phyloP scores from a whole-genome alignment of 2,329 filamentous ascomycete genomes.

The Xylariaceae sp. region DNA sequence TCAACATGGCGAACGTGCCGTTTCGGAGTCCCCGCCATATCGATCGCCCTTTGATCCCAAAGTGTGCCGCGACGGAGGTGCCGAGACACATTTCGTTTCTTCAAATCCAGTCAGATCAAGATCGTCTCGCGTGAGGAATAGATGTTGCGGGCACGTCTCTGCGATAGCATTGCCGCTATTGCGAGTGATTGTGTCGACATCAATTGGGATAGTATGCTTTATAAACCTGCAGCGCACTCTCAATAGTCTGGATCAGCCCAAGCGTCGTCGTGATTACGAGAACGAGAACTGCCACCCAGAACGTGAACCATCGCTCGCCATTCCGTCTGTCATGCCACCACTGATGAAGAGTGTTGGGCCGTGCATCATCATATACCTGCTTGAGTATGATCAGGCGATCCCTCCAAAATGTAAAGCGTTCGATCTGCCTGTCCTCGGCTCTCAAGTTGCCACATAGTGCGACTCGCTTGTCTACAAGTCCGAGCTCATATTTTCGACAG shows the following conservation, averaged over 20 bases:
- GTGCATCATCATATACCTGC: slow-evolving; percentile 37
- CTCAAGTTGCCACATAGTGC: slow-evolving; percentile 29
- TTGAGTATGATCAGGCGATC: slow-evolving; percentile 41
- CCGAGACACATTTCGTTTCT: slow-evolving; percentile 52
- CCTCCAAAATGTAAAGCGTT: slow-evolving; percentile 37
- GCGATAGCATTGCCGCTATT: too few species aligned
- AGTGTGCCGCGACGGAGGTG: slow-evolving; percentile 46
- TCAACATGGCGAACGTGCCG: slow-evolving; percentile 50
- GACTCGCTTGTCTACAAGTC: slow-evolving; percentile 25
- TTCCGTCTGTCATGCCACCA: slow-evolving; percentile 42
- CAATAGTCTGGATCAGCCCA: slow-evolving; percentile 37
- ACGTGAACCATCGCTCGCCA: slow-evolving; percentile 41
- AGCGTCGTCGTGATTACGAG: slow-evolving; percentile 36
- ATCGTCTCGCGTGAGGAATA: slow-evolving; percentile 49
- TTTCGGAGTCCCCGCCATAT: slow-evolving; percentile 49
- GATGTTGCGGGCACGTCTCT: slow-evolving; percentile 55
- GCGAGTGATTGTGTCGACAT: too few species aligned
- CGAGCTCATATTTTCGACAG: neutral
- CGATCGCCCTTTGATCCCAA: slow-evolving; percentile 46
- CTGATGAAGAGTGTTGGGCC: slow-evolving; percentile 32
- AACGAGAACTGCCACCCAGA: slow-evolving; percentile 41
- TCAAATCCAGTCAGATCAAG: slow-evolving; percentile 49
- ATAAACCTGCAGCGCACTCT: slow-evolving; percentile 39
- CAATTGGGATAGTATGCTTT: slow-evolving; percentile 9
- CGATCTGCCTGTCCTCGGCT: slow-evolving; percentile 31